Conservation (phyloP, 1,284 basidiomycete species). For the Cerrena zonata region DNA sequence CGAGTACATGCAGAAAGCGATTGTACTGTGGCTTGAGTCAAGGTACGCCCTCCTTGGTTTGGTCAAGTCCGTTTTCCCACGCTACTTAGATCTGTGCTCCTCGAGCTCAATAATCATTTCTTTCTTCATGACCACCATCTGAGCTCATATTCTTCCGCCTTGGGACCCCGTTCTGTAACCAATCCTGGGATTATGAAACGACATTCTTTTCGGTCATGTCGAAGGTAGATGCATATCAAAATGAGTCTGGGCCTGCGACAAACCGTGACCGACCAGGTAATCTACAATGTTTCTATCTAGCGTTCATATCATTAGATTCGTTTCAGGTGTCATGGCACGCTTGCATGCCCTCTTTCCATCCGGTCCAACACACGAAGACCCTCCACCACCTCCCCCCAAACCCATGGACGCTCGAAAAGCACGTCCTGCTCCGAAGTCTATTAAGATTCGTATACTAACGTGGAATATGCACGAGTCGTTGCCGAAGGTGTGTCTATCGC, state of each 20-base stretch:
- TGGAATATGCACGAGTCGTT: constrained; percentile 80
- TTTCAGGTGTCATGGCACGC: constrained; percentile 35
- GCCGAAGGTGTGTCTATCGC: constrained; percentile 49
- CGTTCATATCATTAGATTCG: background rate
- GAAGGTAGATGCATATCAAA: background rate
- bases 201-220: background rate
- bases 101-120: background rate
- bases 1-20: too few relatives aligned
- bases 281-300: too few relatives aligned
- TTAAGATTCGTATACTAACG: constrained; percentile 47
- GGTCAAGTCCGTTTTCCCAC: background rate
- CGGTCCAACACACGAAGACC: constrained; percentile 14
- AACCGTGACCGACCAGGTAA: background rate
- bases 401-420: constrained; percentile 14
- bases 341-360: constrained; percentile 39
- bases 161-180: background rate
- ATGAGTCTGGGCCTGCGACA: too few relatives aligned
- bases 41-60: too few relatives aligned
- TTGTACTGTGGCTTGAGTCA: too few relatives aligned
- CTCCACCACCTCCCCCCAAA: constrained; percentile 3
- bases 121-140: background rate
- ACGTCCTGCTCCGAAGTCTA: constrained; percentile 31
- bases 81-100: background rate
- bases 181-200: background rate
- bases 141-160: background rate